Evolutionary conservation across 176 grass and related monocot species (phyloP).

Genomic region (Triticum monococcum): DNA sequence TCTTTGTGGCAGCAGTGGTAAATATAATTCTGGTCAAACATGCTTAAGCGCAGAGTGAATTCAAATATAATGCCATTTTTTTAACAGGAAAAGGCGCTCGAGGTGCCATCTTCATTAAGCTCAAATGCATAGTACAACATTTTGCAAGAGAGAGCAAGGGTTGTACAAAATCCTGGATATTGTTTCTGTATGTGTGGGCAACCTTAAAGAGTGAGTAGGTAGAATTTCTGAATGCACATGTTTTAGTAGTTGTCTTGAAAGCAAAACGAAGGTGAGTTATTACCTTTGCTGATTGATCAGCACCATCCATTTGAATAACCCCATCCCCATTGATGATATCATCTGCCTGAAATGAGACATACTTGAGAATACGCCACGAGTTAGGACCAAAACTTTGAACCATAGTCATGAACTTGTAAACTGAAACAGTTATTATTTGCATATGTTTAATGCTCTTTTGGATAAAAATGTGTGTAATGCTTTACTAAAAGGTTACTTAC

Average conservation of each 20-base stretch:
- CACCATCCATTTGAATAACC: slow-evolving; percentile 15
- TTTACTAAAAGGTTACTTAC: slow-evolving; percentile 17
- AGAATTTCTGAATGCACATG: not conserved
- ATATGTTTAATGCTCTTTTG: not conserved
- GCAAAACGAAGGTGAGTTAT: not conserved
- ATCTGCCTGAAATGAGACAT: slow-evolving; percentile 32
- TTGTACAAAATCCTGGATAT: too few relatives aligned
- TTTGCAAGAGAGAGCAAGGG: too few relatives aligned
- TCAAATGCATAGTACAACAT: too few relatives aligned
- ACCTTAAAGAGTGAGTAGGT: slow-evolving; percentile 7
- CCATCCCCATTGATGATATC: slow-evolving; percentile 9
- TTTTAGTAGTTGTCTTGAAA: slow-evolving; percentile 2
- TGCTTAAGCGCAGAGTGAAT: not conserved
- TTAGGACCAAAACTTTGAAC: slow-evolving; percentile 1
- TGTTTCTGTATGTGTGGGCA: not conserved
- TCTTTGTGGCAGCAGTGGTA: not conserved
- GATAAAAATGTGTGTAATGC: too few relatives aligned
- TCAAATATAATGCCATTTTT: not conserved
- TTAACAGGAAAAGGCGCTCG: too few relatives aligned
- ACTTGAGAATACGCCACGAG: not conserved
- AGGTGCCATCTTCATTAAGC: too few relatives aligned
- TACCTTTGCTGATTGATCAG: slow-evolving; percentile 34
- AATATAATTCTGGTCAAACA: not conserved
- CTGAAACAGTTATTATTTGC: slow-evolving; percentile 3
- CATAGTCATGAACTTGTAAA: not conserved